Conservation (phyloP, 371 early-diverging fungal genomes). For the Dentiscutata heterogama region DNA sequence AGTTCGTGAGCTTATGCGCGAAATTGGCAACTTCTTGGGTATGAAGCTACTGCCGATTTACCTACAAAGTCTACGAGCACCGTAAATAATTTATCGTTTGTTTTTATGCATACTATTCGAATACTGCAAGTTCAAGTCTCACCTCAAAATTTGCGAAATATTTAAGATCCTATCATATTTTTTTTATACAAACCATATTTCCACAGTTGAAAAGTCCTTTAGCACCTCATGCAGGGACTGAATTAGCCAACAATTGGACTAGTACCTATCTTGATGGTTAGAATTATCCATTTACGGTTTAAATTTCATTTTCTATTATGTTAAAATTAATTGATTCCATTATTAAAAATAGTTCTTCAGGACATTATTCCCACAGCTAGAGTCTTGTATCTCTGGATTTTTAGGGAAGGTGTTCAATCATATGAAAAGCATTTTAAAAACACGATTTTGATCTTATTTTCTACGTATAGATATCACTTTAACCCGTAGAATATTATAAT, state of each 20-base stretch:
- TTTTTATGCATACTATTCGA: neutral
- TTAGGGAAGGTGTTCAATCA: constrained; percentile 71
- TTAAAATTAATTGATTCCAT: neutral
- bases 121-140: no score
- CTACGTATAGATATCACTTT: constrained; percentile 64
- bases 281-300: neutral
- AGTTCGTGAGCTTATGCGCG: constrained; percentile 74
- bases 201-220: constrained; percentile 60
- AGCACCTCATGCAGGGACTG: constrained; percentile 60
- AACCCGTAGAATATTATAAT: constrained; percentile 96
- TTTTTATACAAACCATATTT: neutral
- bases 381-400: constrained; percentile 85
- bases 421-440: neutral
- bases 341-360: constrained; percentile 63
- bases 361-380: constrained; percentile 77
- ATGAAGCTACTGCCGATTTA: constrained; percentile 74
- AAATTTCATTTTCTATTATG: neutral
- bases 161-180: neutral
- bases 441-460: neutral
- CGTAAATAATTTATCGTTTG: constrained; percentile 48
- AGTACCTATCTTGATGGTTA: constrained; percentile 85
- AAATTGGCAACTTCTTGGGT: constrained; percentile 73
- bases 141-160: neutral
- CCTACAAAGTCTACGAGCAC: constrained; percentile 54
- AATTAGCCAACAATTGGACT: constrained; percentile 71